Evolutionary conservation across 2,329 filamentous ascomycete species (phyloP).

Genomic region (Colletotrichum aenigma): DNA sequence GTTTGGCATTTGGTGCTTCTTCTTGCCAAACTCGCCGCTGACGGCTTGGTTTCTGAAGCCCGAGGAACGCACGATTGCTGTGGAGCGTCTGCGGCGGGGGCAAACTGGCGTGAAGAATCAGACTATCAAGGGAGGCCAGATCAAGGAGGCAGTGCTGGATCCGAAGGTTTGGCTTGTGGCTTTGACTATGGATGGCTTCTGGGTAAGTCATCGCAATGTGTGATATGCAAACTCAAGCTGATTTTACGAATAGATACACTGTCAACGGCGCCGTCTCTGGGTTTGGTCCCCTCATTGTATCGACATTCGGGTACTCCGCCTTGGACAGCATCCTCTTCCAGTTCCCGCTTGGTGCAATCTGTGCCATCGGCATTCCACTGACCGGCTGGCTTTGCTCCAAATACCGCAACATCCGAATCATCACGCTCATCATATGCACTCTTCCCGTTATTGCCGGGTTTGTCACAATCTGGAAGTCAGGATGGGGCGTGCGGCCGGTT

Average conservation of each 20-base stretch:
- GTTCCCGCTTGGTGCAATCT: constrained; percentile 61
- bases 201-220: constrained; percentile 34
- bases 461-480: constrained; percentile 62
- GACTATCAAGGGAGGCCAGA: constrained; percentile 49
- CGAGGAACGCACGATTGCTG: constrained; percentile 54
- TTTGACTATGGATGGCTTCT: constrained; percentile 58
- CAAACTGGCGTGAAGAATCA: constrained; percentile 55
- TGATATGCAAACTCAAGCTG: background rate
- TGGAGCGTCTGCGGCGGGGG: constrained; percentile 51
- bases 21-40: constrained; percentile 57
- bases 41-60: constrained; percentile 59
- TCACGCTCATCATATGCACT: constrained; percentile 56
- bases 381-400: constrained; percentile 55
- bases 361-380: constrained; percentile 57
- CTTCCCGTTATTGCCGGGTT: constrained; percentile 65
- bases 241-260: constrained; percentile 40
- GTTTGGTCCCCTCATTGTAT: constrained; percentile 59
- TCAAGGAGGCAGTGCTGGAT: constrained; percentile 51
- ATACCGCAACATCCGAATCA: constrained; percentile 56
- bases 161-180: constrained; percentile 56
- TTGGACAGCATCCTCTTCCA: constrained; percentile 62
- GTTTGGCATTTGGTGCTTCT: constrained; percentile 56
- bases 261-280: constrained; percentile 61
- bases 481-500: constrained; percentile 53
- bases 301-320: constrained; percentile 55